Evolutionary conservation across 805 yeast genomes (phyloP).

Genomic region (Wickerhamomyces queroliae): DNA sequence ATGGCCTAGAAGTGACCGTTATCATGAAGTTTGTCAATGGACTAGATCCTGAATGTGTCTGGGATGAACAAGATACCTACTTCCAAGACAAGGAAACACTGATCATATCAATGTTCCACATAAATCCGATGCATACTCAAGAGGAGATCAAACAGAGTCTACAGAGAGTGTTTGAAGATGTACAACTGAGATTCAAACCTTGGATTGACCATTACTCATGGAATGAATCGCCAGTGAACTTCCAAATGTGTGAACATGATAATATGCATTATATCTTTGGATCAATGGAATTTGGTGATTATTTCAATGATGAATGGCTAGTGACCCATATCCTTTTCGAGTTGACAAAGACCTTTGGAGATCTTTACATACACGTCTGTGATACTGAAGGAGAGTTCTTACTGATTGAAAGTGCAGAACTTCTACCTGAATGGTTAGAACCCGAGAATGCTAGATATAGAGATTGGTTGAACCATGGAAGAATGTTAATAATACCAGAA

Average conservation of each 20-base stretch:
- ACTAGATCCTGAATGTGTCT: constrained; percentile 2
- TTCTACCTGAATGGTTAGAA: constrained; percentile 40
- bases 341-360: constrained; percentile 27
- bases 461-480: constrained; percentile 43
- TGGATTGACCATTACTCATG: constrained; percentile 39
- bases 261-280: constrained; percentile 25
- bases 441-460: constrained; percentile 44
- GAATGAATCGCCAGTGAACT: constrained; percentile 24
- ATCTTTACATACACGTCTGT: constrained; percentile 36
- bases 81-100: constrained; percentile 12
- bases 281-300: constrained; percentile 37
- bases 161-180: constrained; percentile 10
- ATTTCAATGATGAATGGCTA: constrained; percentile 39
- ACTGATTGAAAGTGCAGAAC: constrained; percentile 42
- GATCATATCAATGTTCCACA: constrained; percentile 23
- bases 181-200: constrained; percentile 22
- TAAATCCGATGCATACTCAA: constrained; percentile 23
- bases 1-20: too few relatives aligned
- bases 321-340: constrained; percentile 33
- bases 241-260: constrained; percentile 2
- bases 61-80: constrained; percentile 6
- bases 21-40: not conserved
- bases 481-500: constrained; percentile 34
- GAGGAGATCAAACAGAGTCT: constrained; percentile 14
- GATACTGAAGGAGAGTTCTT: constrained; percentile 57